Conservation (phyloP, 2,329 filamentous ascomycete genomes). For the Torrubiella hemipterigena region DNA sequence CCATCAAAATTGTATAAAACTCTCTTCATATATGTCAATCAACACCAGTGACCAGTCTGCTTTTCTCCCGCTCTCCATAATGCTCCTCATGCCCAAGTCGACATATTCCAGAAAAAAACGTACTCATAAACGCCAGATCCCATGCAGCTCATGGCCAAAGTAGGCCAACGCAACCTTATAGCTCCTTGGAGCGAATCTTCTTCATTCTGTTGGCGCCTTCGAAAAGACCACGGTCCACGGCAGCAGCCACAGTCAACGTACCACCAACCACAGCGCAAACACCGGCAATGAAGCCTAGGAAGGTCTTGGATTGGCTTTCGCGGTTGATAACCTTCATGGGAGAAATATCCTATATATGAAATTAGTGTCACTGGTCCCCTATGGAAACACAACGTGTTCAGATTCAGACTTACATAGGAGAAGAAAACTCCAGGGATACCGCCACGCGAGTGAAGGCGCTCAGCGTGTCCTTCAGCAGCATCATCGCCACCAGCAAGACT, state of each 20-base stretch:
- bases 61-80: too few relatives aligned
- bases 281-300: constrained; percentile 84
- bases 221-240: constrained; percentile 81
- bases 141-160: too few relatives aligned
- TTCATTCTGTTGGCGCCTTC: constrained; percentile 76
- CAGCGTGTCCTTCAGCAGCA: constrained; percentile 76
- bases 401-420: constrained; percentile 63
- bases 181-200: constrained; percentile 64
- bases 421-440: constrained; percentile 98
- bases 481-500: constrained; percentile 77
- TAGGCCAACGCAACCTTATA: too few relatives aligned
- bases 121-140: too few relatives aligned
- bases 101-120: too few relatives aligned
- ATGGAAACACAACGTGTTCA: not conserved
- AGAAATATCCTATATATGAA: constrained; percentile 76
- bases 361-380: too few relatives aligned
- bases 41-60: too few relatives aligned
- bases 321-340: constrained; percentile 99
- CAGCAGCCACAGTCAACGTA: constrained; percentile 89
- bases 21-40: too few relatives aligned
- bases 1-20: too few relatives aligned
- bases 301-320: constrained; percentile 78
- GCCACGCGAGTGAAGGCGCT: constrained; percentile 77
- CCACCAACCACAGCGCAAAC: constrained; percentile 91
- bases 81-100: too few relatives aligned